Percentiles rank a stretch among this genome's conserved stretches.
Conservation (phyloP, 1,284 basidiomycete genomes). For the Trichosporon coremiiforme region DNA sequence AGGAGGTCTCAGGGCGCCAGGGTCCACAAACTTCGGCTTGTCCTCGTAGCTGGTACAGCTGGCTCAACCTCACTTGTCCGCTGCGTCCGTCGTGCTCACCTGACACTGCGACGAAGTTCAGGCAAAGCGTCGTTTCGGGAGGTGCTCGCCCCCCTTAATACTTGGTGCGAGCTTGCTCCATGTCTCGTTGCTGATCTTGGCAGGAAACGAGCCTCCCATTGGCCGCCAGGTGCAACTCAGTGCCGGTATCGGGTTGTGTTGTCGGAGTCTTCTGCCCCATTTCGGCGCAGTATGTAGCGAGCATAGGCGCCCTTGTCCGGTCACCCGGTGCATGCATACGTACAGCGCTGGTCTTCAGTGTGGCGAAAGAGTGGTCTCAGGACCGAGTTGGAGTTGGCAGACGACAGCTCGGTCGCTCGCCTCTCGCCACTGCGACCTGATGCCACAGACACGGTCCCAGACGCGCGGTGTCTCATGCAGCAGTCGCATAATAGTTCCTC, state of each 20-base stretch:
- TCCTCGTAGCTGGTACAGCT: not conserved
- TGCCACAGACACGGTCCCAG: not conserved
- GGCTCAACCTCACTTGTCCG: not conserved
- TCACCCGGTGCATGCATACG: not conserved
- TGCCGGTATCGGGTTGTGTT: not conserved
- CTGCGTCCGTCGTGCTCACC: no score
- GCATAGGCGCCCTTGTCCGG: no score
- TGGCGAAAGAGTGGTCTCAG: no score
- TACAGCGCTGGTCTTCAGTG: not conserved
- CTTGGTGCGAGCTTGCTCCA: not conserved
- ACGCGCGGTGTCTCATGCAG: not conserved
- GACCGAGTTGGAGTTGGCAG: not conserved
- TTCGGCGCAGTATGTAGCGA: not conserved
- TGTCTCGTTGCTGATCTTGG: not conserved
- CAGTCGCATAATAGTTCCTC: not conserved
- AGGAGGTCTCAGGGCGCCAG: not conserved
- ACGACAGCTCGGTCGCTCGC: not conserved
- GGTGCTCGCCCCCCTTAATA: not conserved
- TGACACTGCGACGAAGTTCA: not conserved
- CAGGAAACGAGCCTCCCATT: not conserved
- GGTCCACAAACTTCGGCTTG: not conserved
- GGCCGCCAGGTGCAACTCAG: no score
- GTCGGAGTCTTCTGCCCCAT: not conserved
- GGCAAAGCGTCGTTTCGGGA: not conserved
- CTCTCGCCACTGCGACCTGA: not conserved